phyloP scores from a whole-genome alignment of 2,329 filamentous ascomycete genomes.

The Claviceps fusiformis region DNA sequence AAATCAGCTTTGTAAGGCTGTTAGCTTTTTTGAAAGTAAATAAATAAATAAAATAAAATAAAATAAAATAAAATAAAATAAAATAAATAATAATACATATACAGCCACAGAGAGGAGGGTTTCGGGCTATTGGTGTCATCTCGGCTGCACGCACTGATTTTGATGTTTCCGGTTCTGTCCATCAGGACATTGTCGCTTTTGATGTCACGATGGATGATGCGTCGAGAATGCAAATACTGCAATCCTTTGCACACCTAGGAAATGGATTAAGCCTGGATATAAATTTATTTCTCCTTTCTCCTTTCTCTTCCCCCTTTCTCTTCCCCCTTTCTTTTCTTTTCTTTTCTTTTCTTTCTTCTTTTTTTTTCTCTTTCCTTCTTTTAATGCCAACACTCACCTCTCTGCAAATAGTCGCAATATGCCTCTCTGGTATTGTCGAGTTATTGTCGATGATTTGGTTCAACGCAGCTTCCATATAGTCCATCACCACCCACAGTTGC shows the following conservation, averaged over 20 bases:
- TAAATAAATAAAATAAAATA: no score
- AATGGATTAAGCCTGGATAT: background rate
- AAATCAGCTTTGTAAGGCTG: background rate
- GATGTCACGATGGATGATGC: constrained; percentile 95
- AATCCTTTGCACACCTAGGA: constrained; percentile 81
- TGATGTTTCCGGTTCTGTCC: constrained; percentile 33
- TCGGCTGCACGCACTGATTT: background rate
- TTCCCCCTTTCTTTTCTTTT: no score
- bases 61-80: no score
- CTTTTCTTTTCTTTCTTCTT: no score
- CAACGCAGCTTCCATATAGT: background rate
- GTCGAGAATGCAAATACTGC: constrained; percentile 83
- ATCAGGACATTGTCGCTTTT: constrained; percentile 96
- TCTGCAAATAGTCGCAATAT: constrained; percentile 89
- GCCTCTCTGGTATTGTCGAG: constrained; percentile 65
- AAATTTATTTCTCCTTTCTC: no score
- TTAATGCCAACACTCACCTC: constrained; percentile 50
- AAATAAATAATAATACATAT: no score
- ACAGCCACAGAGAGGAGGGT: background rate
- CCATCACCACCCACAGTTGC: background rate
- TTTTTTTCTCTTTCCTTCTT: no score
- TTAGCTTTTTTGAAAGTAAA: background rate
- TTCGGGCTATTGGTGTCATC: background rate
- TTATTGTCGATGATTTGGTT: background rate
- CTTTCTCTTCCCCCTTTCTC: no score